Base-by-base conservation (phyloP, 2,329 filamentous ascomycete genomes). In the Aspergillus sp. region DNA sequence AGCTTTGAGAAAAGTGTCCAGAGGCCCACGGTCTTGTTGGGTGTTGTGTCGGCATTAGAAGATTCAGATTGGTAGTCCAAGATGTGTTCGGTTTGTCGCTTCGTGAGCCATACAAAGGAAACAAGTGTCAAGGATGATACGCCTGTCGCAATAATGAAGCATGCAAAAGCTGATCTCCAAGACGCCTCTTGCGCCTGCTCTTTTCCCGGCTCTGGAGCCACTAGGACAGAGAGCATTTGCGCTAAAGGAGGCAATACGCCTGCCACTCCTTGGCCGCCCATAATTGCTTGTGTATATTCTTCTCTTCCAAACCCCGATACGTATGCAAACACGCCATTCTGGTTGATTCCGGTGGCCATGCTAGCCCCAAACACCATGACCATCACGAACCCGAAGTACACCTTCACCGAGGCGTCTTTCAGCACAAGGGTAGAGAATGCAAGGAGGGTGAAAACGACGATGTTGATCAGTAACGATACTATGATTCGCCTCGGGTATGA, bases 201-300 rank as follows among this genome's bases (percentile, higher is more conserved):
- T 23, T 73, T 67, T 24, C 77, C 69, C 57, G 79, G 73, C 21
- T 77, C 69, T 0, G 85, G 79, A 1, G 91, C 80, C 35, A 86
- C 83, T 11, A 97, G 80, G 12, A 96, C 92, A 1, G 90, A 90
- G 45, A 90, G 73, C 64, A 98, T 93, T 74, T 98, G 93, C 1
- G 91, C 90, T 48, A 96, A 81, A 48, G 90, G 88, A 0, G 95
- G 95, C 3, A 98, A 79, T 9, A 99, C 93, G 31, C 95, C 95
- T 0, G 95, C 93, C 4, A 99, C 82, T 33, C 88, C 93, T 75
- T 99, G 95, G 1, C 95, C 95, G 3, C 89, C 87, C 93, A 99
- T 98, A 74, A 98, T 92, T 23, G 89, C 93, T 75, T 98, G 93
- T 55, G 91, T 96, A 74, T 98, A 99, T 74, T 95, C 90, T 19